These are phyloP conservation scores for Sporobolus alterniflorus DNA, from an alignment of 202 grass and related monocot genomes.

Conservation along the genomic window DNA sequence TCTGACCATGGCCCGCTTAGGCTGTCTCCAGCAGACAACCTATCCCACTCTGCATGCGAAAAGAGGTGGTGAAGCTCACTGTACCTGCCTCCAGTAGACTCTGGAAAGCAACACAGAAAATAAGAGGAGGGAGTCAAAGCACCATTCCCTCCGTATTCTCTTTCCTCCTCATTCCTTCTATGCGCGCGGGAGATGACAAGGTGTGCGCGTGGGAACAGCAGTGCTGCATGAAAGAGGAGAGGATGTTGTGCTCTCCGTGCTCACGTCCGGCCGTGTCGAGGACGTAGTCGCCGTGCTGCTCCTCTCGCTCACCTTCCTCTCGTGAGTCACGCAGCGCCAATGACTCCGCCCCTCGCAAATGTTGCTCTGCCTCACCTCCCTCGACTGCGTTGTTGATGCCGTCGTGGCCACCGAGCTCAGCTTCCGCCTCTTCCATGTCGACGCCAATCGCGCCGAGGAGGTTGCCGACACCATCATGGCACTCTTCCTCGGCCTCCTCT, in stretches of 20 bases:
- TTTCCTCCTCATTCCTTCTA: too few relatives aligned
- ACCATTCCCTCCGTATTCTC: too few relatives aligned
- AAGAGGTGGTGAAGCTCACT: too few relatives aligned
- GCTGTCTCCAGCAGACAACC: too few relatives aligned
- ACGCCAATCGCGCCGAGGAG: constrained; percentile 82
- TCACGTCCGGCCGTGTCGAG: constrained; percentile 67
- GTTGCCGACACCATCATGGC: constrained; percentile 93
- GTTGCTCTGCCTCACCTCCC: constrained; percentile 86
- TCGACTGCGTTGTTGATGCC: constrained; percentile 72
- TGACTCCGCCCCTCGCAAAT: constrained; percentile 91
- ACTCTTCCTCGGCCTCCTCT: constrained; percentile 86
- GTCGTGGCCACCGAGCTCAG: constrained; percentile 78
- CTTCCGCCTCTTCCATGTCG: constrained; percentile 75
- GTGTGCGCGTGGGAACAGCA: too few relatives aligned
- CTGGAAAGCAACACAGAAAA: too few relatives aligned
- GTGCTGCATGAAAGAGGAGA: too few relatives aligned
- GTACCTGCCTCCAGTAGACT: too few relatives aligned
- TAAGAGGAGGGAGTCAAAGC: too few relatives aligned
- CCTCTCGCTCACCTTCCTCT: constrained; percentile 80
- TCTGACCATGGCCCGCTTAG: too few relatives aligned
- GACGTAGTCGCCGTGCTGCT: constrained; percentile 66
- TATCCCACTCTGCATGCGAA: too few relatives aligned
- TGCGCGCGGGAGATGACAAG: too few relatives aligned
- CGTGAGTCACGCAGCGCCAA: constrained; percentile 79
- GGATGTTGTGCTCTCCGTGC: constrained; percentile 64